phyloP scores from a whole-genome alignment of 2,329 filamentous ascomycete species.

The Fusarium annulatum region DNA sequence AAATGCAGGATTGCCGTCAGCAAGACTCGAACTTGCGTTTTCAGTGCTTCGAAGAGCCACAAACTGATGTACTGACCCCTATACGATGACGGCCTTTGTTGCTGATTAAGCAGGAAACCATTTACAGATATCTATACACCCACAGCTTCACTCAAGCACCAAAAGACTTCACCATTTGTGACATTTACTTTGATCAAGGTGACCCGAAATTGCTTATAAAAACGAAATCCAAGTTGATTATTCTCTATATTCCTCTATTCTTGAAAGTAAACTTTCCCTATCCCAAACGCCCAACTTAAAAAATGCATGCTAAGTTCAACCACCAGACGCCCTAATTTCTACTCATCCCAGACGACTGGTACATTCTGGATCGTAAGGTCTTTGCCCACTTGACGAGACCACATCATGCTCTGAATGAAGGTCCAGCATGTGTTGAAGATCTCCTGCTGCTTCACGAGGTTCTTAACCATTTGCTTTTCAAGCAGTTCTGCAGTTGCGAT shows the following conservation, averaged over 20 bases:
- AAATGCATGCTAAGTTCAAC: background rate
- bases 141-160: background rate
- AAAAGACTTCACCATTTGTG: background rate
- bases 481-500: slow-evolving; percentile 10
- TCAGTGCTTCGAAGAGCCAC: slow-evolving; percentile 34
- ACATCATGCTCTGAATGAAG: slow-evolving; percentile 6
- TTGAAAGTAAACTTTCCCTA: background rate
- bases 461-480: background rate
- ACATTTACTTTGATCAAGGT: background rate
- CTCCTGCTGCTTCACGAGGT: slow-evolving; percentile 4
- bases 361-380: background rate
- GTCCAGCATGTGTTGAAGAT: slow-evolving; percentile 11
- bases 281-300: background rate
- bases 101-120: background rate
- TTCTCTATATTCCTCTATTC: background rate
- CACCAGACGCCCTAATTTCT: background rate
- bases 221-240: too few species aligned
- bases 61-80: slow-evolving; percentile 44
- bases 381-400: background rate
- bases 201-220: background rate
- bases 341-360: background rate
- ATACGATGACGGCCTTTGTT: slow-evolving; percentile 41
- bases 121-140: background rate
- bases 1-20: slow-evolving; percentile 22
- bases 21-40: slow-evolving; percentile 43